Percentiles rank a stretch among this genome's conserved stretches.
Conservation (phyloP, 306 rosid genomes). For the Biancaea sappan region DNA sequence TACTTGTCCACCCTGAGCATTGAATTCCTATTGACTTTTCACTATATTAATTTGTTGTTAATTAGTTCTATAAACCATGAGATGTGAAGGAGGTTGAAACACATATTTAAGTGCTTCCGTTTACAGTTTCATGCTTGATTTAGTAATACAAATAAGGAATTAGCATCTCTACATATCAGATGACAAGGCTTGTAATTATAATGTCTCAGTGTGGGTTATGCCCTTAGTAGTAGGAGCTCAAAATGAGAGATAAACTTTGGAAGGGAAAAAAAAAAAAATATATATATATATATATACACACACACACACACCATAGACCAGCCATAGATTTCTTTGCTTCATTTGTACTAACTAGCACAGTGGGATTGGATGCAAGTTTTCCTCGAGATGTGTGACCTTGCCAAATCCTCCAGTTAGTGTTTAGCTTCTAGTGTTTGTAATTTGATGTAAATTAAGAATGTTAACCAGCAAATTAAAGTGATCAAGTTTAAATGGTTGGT, state of each 20-base stretch:
- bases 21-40: slow-evolving; percentile 2
- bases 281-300: no score
- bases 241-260: neutral
- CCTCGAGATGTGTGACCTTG: neutral
- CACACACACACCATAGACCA: no score
- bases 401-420: neutral
- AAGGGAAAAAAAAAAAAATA: neutral
- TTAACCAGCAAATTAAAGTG: slow-evolving; percentile 9
- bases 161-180: neutral
- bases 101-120: slow-evolving; percentile 1
- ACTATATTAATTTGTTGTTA: neutral
- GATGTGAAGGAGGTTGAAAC: neutral
- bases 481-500: slow-evolving; percentile 17
- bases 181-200: neutral
- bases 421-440: neutral
- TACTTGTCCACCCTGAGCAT: slow-evolving; percentile 16
- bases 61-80: slow-evolving; percentile 2
- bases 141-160: slow-evolving; percentile 12
- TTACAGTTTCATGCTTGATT: neutral
- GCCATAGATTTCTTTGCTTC: slow-evolving; percentile 17
- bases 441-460: slow-evolving; percentile 1
- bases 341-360: slow-evolving; percentile 23
- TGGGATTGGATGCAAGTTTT: slow-evolving; percentile 22
- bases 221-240: slow-evolving; percentile 27
- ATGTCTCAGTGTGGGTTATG: neutral